A percentile compares a stretch with the other conserved stretches of the same genome.
Evolutionary conservation across 2,329 filamentous ascomycete species (phyloP).

Genomic region (Cladosporium cucumerinum): DNA sequence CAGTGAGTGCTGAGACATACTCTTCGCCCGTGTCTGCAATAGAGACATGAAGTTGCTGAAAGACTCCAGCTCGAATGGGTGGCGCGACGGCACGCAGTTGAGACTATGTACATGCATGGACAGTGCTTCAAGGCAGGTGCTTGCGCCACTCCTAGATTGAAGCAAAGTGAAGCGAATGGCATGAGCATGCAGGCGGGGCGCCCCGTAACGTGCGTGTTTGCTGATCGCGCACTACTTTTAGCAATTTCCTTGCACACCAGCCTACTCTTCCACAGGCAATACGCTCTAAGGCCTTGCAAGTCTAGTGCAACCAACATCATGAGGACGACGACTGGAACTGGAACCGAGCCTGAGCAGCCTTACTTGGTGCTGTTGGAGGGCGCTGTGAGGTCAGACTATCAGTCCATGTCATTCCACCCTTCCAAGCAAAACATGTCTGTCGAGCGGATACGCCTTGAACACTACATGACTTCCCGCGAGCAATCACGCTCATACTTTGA

Average conservation of each 20-base stretch:
- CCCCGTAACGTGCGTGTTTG: not conserved
- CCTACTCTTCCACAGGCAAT: rapidly evolving
- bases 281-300: not conserved
- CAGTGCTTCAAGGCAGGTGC: not conserved
- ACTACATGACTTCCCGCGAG: not conserved
- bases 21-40: not conserved
- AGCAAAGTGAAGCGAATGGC: not conserved
- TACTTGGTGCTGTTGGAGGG: not conserved
- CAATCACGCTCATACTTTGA: not conserved
- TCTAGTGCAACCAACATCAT: not conserved
- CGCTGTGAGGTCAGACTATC: not conserved
- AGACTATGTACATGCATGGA: not conserved
- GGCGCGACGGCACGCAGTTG: too few species aligned
- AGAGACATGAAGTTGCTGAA: not conserved
- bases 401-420: not conserved
- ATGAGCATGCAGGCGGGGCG: not conserved
- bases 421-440: not conserved
- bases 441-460: not conserved
- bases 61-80: too few species aligned
- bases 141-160: not conserved
- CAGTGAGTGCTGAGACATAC: not conserved
- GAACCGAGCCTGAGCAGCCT: not conserved
- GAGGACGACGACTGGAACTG: not conserved
- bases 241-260: too few species aligned
- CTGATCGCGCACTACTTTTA: not conserved